Base-by-base conservation (phyloP, 2,329 filamentous ascomycete genomes). In the Aciculosporium take region DNA sequence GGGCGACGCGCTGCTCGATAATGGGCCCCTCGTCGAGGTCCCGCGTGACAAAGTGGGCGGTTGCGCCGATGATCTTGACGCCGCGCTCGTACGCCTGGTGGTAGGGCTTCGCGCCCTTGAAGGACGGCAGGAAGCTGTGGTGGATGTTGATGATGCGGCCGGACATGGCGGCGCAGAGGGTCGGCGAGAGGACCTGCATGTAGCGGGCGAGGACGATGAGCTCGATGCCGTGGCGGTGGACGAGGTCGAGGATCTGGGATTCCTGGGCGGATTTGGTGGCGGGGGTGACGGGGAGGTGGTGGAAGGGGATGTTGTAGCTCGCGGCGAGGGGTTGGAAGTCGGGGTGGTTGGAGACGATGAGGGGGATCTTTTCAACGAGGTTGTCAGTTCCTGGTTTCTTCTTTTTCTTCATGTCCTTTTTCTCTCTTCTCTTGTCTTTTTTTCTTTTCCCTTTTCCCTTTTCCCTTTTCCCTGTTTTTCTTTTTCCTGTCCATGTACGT, bases 71-170 rank as follows among this genome's bases (percentile, higher is more conserved):
- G 51, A 91, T 89, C 72, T 91, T 91, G 49, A 91, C 84, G 45
- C 84, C 84, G 23, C 84, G 75, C 48, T 89, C 84, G 56, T 83
- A 88, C 7, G 84, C 84, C 68, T 91, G 84, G 61, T 89, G 84
- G 63, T 91, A 91, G 3, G 84, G 84, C 64, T 85, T 86, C 24
- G 84, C 84, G 46, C 84, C 84, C 71, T 91, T 91, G 74, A 91
- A 91, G 8, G 74, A 80, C 0, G 84, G 84, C 69, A 91, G 60
- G 74, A 91, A 91, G 51, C 75, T 81, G 66, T 91, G 84, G 65
- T 91, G 84, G 62, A 91, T 89, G 66, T 91, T 91, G 79, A 91
- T 89, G 65, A 91, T 91, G 58, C 77, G 79, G 44, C 84, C 84
- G 39, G 77, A 81, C 83, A 91, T 88, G 52, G 76, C 82, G 44